Base-by-base conservation (phyloP, 2,329 filamentous ascomycete species). In the Penicillium thymicola region DNA sequence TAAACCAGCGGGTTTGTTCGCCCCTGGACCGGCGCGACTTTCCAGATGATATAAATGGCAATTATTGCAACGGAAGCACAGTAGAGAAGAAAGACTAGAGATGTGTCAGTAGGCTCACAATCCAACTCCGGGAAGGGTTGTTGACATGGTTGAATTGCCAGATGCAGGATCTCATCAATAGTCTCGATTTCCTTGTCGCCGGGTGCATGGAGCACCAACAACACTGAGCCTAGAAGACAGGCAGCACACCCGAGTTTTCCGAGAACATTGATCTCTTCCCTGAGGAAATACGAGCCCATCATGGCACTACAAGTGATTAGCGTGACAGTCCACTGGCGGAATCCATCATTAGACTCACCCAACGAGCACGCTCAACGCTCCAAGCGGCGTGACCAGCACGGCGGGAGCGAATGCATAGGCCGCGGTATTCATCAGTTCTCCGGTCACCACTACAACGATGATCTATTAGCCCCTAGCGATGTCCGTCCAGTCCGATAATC, bases 381-480 rank as follows among this genome's bases (percentile, higher is more conserved):
- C 94, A 27, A 99, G 81, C 28, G 94, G 94, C 4, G 94, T 99
- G 41, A 99, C 94, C 52, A 99, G 83, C 75, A 99, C 97, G 16
- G 94, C 94, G 38, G 94, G 94, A 64, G 94, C 94, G 76, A 97
- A 99, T 9, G 94, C 94, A 74, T 99, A 99, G 61, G 94, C 94
- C 48, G 92, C 92, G 73, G 99, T 99, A 76, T 99, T 99, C 78
- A 91, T 95, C 57, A 96, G 80, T 77, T 99, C 94, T 71, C 94
- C 94, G 45, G 95, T 78, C 59, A 92, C 89, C 85, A 99, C 91
- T 95, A 57, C 45, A 30, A 44, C 16, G 7, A 16, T 16, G 40
- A 64, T 45, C 68, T 34, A 40, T 59, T 57, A 56, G 54, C 54
- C 57, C 71, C 74, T 60, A 67, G 58, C 51, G 46, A 41, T 53